phyloP scores from a whole-genome alignment of 345 rosid species.

The Eucalyptus lansdowneana region DNA sequence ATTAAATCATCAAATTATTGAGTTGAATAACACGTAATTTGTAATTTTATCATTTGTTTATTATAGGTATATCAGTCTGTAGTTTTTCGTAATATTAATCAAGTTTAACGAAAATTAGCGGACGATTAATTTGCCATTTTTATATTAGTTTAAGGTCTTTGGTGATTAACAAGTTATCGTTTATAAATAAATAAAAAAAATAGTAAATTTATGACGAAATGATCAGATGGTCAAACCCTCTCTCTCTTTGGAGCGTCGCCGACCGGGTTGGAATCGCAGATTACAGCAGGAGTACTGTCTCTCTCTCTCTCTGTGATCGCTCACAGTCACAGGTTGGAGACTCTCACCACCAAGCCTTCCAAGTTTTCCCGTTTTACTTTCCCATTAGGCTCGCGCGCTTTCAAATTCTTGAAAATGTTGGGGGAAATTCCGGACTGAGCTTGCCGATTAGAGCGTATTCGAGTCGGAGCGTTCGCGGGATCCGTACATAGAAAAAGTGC shows the following conservation, averaged over 20 bases:
- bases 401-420: background rate
- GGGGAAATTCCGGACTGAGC: background rate
- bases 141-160: too few species aligned
- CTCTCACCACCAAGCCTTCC: background rate
- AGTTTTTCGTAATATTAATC: too few species aligned
- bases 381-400: background rate
- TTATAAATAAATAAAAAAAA: too few species aligned
- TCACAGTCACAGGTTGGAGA: background rate
- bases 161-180: too few species aligned
- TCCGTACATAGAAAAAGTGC: background rate
- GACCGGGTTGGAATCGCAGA: background rate
- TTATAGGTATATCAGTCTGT: accelerated
- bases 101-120: accelerated
- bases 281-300: background rate
- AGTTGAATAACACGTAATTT: accelerated
- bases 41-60: too few species aligned
- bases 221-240: background rate
- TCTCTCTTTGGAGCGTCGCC: background rate
- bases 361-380: background rate
- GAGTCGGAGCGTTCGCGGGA: background rate
- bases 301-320: background rate
- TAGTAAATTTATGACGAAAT: background rate
- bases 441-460: background rate
- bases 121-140: too few species aligned
- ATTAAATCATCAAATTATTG: accelerated